phyloP scores from a whole-genome alignment of 2,329 filamentous ascomycete species.

The Rhytidhysteron rufulum region DNA sequence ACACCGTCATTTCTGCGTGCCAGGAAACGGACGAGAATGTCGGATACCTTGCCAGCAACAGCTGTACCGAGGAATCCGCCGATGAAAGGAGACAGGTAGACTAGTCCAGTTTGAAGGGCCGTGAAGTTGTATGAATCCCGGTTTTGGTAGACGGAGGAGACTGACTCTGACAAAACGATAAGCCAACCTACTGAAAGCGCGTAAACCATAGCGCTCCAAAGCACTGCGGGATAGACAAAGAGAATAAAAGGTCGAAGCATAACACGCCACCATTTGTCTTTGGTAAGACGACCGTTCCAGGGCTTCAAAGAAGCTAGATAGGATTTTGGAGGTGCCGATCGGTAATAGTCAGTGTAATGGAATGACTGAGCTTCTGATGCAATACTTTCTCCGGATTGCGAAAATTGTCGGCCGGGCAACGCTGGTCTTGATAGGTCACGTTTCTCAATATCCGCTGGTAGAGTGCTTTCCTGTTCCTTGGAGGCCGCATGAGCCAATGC shows the following conservation, averaged over 20 bases:
- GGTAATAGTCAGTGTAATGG: conserved; percentile 67
- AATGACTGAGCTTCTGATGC: conserved; percentile 21
- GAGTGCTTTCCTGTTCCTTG: not conserved
- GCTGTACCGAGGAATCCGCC: conserved; percentile 87
- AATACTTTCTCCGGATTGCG: conserved; percentile 1
- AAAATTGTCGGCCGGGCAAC: not conserved
- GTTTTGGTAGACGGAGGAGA: conserved; percentile 74
- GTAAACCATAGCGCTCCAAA: conserved; percentile 86
- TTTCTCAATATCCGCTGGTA: not conserved
- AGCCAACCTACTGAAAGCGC: conserved; percentile 89
- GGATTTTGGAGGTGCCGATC: conserved; percentile 63
- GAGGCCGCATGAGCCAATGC: no score
- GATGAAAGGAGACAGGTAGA: conserved; percentile 87
- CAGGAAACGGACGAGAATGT: conserved; percentile 79
- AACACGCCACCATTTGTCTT: conserved; percentile 76
- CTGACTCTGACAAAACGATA: conserved; percentile 86
- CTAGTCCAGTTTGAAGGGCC: conserved; percentile 73
- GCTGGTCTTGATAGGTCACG: not conserved
- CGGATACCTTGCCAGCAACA: conserved; percentile 83
- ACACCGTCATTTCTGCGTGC: conserved; percentile 82
- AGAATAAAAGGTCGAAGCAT: conserved; percentile 78
- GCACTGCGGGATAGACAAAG: conserved; percentile 79
- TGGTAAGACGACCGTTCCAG: conserved; percentile 73
- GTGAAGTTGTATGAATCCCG: conserved; percentile 72
- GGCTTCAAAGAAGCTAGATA: conserved; percentile 71